These are phyloP conservation scores for Pilatotrama ljubarskyi DNA, from an alignment of 768 basidiomycete species.

Conservation along the genomic window DNA sequence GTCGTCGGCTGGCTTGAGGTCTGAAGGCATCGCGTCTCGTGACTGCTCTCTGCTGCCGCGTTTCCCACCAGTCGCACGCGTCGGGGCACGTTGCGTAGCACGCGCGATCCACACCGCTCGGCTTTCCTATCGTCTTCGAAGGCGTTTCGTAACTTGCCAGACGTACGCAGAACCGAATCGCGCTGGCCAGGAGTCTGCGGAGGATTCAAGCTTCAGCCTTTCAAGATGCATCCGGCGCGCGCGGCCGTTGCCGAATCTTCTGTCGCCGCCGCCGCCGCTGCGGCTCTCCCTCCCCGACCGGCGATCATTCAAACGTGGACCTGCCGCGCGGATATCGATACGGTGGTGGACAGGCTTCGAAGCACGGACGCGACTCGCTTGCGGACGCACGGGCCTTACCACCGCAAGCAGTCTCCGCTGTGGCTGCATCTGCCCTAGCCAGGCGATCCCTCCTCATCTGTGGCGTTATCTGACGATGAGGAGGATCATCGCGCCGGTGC, in stretches of 20 bases:
- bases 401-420: background rate
- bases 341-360: background rate
- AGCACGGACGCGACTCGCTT: background rate
- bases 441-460: background rate
- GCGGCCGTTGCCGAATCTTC: background rate
- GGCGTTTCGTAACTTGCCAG: background rate
- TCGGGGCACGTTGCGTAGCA: slow-evolving; percentile 2
- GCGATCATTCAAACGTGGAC: background rate
- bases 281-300: background rate
- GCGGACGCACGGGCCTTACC: background rate
- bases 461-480: slow-evolving; percentile 5
- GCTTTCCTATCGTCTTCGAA: background rate
- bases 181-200: slow-evolving; percentile 3
- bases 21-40: background rate
- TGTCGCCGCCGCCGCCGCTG: background rate
- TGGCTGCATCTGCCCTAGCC: background rate
- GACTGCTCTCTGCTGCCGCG: background rate
- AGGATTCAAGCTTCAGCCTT: background rate
- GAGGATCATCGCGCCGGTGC: slow-evolving; percentile 3
- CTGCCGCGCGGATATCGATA: slow-evolving; percentile 1
- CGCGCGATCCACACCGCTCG: background rate
- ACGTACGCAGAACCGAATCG: background rate
- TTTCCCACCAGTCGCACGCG: slow-evolving; percentile 1
- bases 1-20: too few species aligned
- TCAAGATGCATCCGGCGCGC: background rate